Evolutionary conservation across 148 eudicot species (phyloP).

Genomic region (Camellia granthamiana): DNA sequence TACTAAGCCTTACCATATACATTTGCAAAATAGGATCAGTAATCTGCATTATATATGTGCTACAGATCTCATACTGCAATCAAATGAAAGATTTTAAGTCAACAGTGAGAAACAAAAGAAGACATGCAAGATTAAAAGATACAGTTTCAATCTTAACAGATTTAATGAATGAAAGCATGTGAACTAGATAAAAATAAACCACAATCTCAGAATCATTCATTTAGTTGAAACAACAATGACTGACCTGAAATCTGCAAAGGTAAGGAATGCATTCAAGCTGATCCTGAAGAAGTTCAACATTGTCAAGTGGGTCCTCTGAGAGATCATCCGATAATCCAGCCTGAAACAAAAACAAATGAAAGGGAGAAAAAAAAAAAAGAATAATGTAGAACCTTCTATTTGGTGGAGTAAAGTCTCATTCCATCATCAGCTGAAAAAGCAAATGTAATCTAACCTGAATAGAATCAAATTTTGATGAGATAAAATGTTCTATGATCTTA

Average conservation of each 20-base stretch:
- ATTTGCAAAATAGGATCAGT: constrained; percentile 74
- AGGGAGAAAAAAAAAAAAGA: neutral
- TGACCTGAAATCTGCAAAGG: constrained; percentile 88
- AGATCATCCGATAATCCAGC: constrained; percentile 65
- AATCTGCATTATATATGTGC: constrained; percentile 53
- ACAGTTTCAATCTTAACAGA: constrained; percentile 3
- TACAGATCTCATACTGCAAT: constrained; percentile 72
- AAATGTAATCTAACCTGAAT: constrained; percentile 49
- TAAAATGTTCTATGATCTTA: constrained; percentile 76
- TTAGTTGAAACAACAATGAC: constrained; percentile 3
- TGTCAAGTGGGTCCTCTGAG: constrained; percentile 84
- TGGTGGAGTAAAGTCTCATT: neutral
- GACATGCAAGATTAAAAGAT: constrained; percentile 2
- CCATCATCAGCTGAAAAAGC: constrained; percentile 10
- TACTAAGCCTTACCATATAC: constrained; percentile 55
- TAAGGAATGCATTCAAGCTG: constrained; percentile 81
- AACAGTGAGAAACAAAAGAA: constrained; percentile 16
- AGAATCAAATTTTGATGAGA: constrained; percentile 82
- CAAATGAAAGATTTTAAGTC: constrained; percentile 2
- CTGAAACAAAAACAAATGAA: constrained; percentile 28
- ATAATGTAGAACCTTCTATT: neutral
- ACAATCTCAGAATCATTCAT: neutral
- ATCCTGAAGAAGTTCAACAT: constrained; percentile 86
- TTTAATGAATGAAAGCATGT: neutral
- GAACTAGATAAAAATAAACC: no score